phyloP scores from a whole-genome alignment of 805 yeast genomes.

The Saturnispora saitoi region DNA sequence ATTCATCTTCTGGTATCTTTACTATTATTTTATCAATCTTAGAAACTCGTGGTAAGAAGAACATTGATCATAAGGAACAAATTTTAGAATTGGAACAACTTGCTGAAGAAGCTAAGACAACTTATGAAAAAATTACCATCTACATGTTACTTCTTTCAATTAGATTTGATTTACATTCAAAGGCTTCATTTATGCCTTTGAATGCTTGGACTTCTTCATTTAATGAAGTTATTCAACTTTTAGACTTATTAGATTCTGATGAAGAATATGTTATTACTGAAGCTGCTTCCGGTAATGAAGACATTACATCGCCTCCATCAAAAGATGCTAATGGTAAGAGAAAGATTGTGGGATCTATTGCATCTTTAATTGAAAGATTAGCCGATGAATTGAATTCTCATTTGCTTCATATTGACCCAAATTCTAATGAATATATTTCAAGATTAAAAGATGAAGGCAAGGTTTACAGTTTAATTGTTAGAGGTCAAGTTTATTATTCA shows the following conservation, averaged over 20 bases:
- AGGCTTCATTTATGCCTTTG: conserved; percentile 63
- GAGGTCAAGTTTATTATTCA: conserved; percentile 84
- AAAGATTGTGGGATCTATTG: conserved; percentile 74
- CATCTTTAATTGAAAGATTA: conserved; percentile 82
- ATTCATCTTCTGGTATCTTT: conserved; percentile 45
- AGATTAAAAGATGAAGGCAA: conserved; percentile 81
- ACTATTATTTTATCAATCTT: conserved; percentile 62
- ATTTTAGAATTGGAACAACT: conserved; percentile 60
- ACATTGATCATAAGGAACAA: conserved; percentile 77
- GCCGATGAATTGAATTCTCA: conserved; percentile 91
- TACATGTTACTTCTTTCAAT: conserved; percentile 78
- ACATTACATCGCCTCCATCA: conserved; percentile 62
- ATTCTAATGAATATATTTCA: conserved; percentile 85
- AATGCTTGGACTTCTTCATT: conserved; percentile 73
- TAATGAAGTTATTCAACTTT: conserved; percentile 50
- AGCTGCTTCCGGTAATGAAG: conserved; percentile 60
- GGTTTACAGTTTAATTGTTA: conserved; percentile 67
- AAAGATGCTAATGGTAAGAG: conserved; percentile 59
- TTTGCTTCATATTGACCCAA: conserved; percentile 85
- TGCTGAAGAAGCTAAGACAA: conserved; percentile 38
- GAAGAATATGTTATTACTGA: conserved; percentile 63
- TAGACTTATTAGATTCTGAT: conserved; percentile 62
- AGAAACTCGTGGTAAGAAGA: conserved; percentile 94
- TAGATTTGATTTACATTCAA: conserved; percentile 72
- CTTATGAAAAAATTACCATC: conserved; percentile 72